phyloP scores from a whole-genome alignment of 352 stramenopile species.

The Globisporangium cederbergense region DNA sequence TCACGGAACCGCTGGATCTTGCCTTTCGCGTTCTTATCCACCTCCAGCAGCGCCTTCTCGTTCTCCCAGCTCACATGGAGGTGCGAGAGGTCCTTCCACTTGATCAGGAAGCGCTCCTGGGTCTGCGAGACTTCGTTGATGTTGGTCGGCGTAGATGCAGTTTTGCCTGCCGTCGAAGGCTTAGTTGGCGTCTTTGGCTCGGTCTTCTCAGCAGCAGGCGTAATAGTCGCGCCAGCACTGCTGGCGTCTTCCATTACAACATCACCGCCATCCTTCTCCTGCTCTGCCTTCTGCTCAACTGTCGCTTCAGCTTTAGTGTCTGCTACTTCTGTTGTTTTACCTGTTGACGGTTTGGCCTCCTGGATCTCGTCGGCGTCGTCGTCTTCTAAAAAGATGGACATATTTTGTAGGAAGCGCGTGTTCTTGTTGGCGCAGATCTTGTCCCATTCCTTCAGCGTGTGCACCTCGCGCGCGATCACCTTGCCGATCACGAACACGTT shows the following conservation, averaged over 20 bases:
- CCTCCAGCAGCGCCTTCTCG: slow-evolving; percentile 75
- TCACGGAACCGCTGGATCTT: slow-evolving; percentile 88
- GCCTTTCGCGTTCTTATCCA: slow-evolving; percentile 81
- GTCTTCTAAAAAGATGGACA: slow-evolving; percentile 77
- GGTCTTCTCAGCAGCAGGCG: slow-evolving; percentile 2
- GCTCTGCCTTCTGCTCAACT: neutral
- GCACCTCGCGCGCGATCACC: slow-evolving; percentile 67
- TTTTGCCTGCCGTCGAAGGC: neutral
- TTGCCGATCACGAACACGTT: slow-evolving; percentile 86
- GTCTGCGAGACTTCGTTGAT: slow-evolving; percentile 20
- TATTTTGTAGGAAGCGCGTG: slow-evolving; percentile 73
- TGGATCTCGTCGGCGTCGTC: slow-evolving; percentile 31
- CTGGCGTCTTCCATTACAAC: slow-evolving; percentile 5
- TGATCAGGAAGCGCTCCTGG: slow-evolving; percentile 83
- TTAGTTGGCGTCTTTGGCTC: slow-evolving; percentile 7
- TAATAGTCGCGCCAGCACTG: neutral
- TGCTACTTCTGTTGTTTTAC: neutral
- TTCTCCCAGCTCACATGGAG: slow-evolving; percentile 90
- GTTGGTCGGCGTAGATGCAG: slow-evolving; percentile 6
- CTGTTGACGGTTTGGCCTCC: neutral
- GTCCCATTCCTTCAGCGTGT: slow-evolving; percentile 78
- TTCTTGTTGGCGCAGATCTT: slow-evolving; percentile 72
- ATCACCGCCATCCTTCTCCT: slow-evolving; percentile 5
- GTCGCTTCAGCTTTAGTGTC: neutral
- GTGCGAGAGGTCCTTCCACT: slow-evolving; percentile 89